Evolutionary conservation across 1,284 basidiomycete species (phyloP).

Genomic region (Boletus semigastroideus): DNA sequence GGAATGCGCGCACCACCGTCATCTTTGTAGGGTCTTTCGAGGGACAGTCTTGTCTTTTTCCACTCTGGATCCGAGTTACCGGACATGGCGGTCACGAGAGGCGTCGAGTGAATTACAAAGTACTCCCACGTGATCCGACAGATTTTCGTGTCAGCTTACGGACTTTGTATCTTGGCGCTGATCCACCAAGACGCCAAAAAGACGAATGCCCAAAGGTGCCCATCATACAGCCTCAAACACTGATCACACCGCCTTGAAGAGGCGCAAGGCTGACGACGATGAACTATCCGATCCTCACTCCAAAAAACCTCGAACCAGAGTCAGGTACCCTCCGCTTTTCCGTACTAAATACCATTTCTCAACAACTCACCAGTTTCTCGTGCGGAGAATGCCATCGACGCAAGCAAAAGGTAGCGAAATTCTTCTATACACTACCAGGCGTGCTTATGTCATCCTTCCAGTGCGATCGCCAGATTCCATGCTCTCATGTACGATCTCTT

Average conservation of each 20-base stretch:
- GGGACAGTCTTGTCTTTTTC: slow-evolving; percentile 61
- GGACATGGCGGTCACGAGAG: slow-evolving; percentile 16
- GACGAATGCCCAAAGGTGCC: slow-evolving; percentile 28
- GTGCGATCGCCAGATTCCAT: slow-evolving; percentile 81
- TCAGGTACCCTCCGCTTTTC: slow-evolving; percentile 47
- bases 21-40: slow-evolving; percentile 78
- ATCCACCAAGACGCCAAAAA: slow-evolving; percentile 29
- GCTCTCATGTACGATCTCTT: slow-evolving; percentile 60
- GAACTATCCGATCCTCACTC: slow-evolving; percentile 40
- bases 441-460: slow-evolving; percentile 34
- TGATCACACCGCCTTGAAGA: slow-evolving; percentile 42
- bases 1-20: slow-evolving; percentile 63
- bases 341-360: slow-evolving; percentile 2
- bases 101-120: neutral
- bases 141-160: slow-evolving; percentile 4
- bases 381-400: slow-evolving; percentile 82
- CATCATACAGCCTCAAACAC: slow-evolving; percentile 12
- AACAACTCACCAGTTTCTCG: slow-evolving; percentile 60
- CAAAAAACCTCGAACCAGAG: slow-evolving; percentile 74
- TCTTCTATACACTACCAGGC: slow-evolving; percentile 3
- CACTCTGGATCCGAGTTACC: slow-evolving; percentile 42
- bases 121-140: slow-evolving; percentile 29
- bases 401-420: slow-evolving; percentile 67
- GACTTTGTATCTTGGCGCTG: slow-evolving; percentile 21
- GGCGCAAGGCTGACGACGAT: slow-evolving; percentile 67